Conservation (phyloP, 2,329 filamentous ascomycete species). For the Lecanicillium sp. region DNA sequence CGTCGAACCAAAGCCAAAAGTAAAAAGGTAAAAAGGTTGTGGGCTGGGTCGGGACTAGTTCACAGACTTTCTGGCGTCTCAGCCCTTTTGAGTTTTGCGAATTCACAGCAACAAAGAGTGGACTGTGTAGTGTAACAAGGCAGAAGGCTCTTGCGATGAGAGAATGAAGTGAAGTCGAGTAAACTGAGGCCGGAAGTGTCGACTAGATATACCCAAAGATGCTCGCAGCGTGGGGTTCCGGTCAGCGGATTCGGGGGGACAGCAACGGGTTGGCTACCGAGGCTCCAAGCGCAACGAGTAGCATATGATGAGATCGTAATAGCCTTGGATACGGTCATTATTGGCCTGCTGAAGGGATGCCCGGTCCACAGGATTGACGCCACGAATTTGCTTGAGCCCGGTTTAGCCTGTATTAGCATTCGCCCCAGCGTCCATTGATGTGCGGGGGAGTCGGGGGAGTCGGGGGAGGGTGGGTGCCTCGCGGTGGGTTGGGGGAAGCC, state of each 20-base stretch:
- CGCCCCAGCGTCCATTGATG: neutral
- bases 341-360: neutral
- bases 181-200: neutral
- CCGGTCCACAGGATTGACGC: constrained; percentile 10
- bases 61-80: neutral
- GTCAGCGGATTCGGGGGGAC: constrained; percentile 12
- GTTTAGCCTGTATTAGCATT: neutral
- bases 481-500: neutral
- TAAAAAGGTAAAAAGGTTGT: neutral
- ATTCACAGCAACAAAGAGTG: neutral
- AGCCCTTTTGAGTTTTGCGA: neutral
- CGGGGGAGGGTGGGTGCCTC: constrained; percentile 9
- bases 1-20: neutral
- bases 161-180: neutral
- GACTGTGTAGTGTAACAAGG: constrained; percentile 1
- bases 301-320: constrained; percentile 14
- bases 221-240: neutral
- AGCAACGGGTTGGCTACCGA: constrained; percentile 9
- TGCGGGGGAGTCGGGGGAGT: constrained; percentile 11
- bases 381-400: constrained; percentile 7
- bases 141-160: neutral
- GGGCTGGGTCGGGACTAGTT: constrained; percentile 4
- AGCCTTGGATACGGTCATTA: neutral
- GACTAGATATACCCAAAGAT: constrained; percentile 11
- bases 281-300: constrained; percentile 8